Evolutionary conservation across 2,329 filamentous ascomycete species (phyloP).

Genomic region (Dothidotthia symphoricarpi): DNA sequence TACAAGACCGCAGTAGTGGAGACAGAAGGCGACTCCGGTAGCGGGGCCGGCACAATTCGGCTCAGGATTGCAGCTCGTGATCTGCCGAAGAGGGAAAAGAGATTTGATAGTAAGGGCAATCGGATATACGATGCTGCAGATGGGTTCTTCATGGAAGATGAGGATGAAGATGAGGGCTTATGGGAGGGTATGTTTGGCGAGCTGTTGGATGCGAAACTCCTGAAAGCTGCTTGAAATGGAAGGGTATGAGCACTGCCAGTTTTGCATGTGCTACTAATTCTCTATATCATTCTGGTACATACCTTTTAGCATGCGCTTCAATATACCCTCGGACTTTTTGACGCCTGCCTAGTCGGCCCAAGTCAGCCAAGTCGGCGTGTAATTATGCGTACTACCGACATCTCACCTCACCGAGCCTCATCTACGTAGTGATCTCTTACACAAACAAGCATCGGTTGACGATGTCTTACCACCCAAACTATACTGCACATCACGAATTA

Average conservation of each 20-base stretch:
- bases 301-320: too few relatives aligned
- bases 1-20: constrained; percentile 62
- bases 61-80: constrained; percentile 70
- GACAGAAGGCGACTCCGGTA: constrained; percentile 49
- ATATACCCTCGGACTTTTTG: too few relatives aligned
- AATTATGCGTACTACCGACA: too few relatives aligned
- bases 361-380: too few relatives aligned
- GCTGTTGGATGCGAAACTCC: constrained; percentile 30
- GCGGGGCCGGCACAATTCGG: constrained; percentile 54
- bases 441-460: too few relatives aligned
- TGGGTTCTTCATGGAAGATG: constrained; percentile 33
- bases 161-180: constrained; percentile 26
- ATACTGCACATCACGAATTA: too few relatives aligned
- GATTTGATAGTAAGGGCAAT: constrained; percentile 67
- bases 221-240: constrained; percentile 20
- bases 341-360: too few relatives aligned
- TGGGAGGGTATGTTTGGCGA: constrained; percentile 30
- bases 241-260: neutral
- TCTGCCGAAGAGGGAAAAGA: constrained; percentile 55
- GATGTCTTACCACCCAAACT: too few relatives aligned
- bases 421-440: too few relatives aligned
- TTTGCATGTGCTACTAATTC: too few relatives aligned
- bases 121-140: constrained; percentile 67
- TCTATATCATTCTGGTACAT: too few relatives aligned
- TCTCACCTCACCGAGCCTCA: too few relatives aligned